Percentiles rank a stretch among this genome's conserved stretches.
phyloP scores from a whole-genome alignment of 257 asterid genomes.

The Rauvolfia tetraphylla region DNA sequence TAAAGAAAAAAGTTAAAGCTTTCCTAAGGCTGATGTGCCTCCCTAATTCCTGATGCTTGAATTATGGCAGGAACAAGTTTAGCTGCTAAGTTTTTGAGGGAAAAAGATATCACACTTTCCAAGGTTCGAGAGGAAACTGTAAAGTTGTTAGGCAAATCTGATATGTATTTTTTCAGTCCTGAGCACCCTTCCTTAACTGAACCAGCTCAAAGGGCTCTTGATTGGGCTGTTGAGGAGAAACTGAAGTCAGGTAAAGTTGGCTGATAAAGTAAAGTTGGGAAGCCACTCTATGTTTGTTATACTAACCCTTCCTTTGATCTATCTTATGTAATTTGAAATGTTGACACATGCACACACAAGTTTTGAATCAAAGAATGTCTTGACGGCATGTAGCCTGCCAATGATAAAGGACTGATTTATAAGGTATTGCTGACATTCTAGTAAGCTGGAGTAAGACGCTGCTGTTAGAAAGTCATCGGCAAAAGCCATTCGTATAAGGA shows the following conservation, averaged over 20 bases:
- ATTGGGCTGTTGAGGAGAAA: constrained; percentile 84
- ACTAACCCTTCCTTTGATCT: neutral
- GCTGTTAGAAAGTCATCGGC: neutral
- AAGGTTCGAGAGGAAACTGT: constrained; percentile 73
- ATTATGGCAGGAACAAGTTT: constrained; percentile 73
- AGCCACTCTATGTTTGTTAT: neutral
- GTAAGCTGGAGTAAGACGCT: neutral
- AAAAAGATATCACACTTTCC: constrained; percentile 59
- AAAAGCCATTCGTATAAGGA: neutral
- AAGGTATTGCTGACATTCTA: neutral
- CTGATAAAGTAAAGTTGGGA: neutral
- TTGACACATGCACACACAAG: neutral
- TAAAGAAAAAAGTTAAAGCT: neutral
- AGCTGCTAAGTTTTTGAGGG: constrained; percentile 80
- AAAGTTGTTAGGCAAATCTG: constrained; percentile 69
- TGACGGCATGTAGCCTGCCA: neutral
- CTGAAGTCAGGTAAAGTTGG: constrained; percentile 87
- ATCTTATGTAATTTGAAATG: neutral
- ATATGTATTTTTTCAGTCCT: constrained; percentile 61
- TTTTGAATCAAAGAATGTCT: neutral
- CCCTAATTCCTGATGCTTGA: neutral
- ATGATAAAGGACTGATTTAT: neutral
- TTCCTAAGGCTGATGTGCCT: too few species aligned
- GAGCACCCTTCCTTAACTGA: constrained; percentile 85
- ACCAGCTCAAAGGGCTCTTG: constrained; percentile 87